Conservation (phyloP, 441 rosid genomes). For the Omphalea diandra region DNA sequence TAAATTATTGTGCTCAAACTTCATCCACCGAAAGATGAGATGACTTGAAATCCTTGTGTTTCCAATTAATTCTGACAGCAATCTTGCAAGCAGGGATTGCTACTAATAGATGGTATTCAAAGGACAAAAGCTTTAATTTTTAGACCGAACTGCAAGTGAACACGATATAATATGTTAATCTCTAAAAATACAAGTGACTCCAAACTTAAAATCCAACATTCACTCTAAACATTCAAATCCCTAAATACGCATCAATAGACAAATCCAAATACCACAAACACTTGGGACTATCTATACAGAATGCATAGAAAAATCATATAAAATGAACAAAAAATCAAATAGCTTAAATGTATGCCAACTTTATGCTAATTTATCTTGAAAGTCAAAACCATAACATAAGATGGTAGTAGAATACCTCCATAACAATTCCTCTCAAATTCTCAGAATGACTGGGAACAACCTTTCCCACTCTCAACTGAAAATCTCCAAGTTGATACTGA, state of each 20-base stretch:
- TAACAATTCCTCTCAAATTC: constrained; percentile 79
- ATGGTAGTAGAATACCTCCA: constrained; percentile 63
- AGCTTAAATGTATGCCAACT: neutral
- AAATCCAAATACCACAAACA: too few relatives aligned
- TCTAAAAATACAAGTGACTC: neutral
- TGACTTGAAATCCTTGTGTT: neutral
- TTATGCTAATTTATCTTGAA: neutral
- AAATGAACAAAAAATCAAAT: neutral
- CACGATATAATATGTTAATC: neutral
- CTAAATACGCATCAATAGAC: neutral
- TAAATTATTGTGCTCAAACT: neutral
- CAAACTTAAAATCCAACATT: neutral
- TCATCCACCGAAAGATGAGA: neutral
- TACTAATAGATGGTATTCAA: neutral
- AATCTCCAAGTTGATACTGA: constrained; percentile 88
- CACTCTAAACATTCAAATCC: too few relatives aligned
- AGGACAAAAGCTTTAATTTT: neutral
- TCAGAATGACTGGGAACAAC: constrained; percentile 76
- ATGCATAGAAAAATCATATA: too few relatives aligned
- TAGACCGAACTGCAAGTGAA: neutral
- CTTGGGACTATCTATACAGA: too few relatives aligned
- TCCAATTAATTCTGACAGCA: neutral
- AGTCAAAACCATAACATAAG: neutral
- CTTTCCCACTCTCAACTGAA: constrained; percentile 81
- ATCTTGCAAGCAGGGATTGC: neutral